A percentile compares a stretch with the other conserved stretches of the same genome.
Evolutionary conservation across 352 stramenopile genomes (phyloP).

Genomic region (Nothophytophthora sp.): DNA sequence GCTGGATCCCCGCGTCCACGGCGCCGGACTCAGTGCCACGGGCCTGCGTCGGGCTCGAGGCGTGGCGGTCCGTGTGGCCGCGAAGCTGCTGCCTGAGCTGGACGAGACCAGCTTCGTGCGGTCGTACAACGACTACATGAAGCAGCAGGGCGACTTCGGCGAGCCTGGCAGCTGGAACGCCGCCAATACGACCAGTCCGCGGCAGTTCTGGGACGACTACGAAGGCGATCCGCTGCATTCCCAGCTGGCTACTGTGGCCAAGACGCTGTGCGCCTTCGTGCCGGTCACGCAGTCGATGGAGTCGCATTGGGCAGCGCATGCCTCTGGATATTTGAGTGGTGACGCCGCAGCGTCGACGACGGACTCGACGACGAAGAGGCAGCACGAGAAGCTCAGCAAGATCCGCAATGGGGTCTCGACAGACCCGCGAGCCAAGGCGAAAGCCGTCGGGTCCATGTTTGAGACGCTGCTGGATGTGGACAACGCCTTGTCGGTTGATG

Average conservation of each 20-base stretch:
- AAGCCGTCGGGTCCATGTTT: slow-evolving; percentile 17
- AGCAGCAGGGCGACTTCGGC: slow-evolving; percentile 36
- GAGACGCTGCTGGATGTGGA: slow-evolving; percentile 21
- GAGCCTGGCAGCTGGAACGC: slow-evolving; percentile 36
- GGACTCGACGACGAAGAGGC: not conserved
- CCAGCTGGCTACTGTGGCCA: slow-evolving; percentile 31
- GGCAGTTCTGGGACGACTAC: slow-evolving; percentile 43
- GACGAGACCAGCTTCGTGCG: slow-evolving; percentile 40
- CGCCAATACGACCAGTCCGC: slow-evolving; percentile 30
- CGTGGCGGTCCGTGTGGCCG: slow-evolving; percentile 28
- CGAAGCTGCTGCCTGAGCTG: slow-evolving; percentile 17
- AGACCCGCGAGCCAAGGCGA: slow-evolving; percentile 1
- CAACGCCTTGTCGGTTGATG: slow-evolving; percentile 7
- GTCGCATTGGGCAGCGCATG: slow-evolving; percentile 20
- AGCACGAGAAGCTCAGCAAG: slow-evolving; percentile 28
- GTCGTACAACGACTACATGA: slow-evolving; percentile 48
- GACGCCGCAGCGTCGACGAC: not conserved
- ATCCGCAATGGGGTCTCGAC: slow-evolving; percentile 16
- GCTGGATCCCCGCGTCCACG: slow-evolving; percentile 37
- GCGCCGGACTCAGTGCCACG: slow-evolving; percentile 34
- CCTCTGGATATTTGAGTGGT: not conserved
- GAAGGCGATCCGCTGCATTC: slow-evolving; percentile 32
- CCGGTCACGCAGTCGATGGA: slow-evolving; percentile 29
- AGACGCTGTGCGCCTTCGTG: slow-evolving; percentile 32
- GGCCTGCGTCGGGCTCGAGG: slow-evolving; percentile 34